A percentile compares a stretch with the other conserved stretches of the same genome.
Conservation (phyloP, 352 stramenopile genomes). For the Phytophthora nicotianae region DNA sequence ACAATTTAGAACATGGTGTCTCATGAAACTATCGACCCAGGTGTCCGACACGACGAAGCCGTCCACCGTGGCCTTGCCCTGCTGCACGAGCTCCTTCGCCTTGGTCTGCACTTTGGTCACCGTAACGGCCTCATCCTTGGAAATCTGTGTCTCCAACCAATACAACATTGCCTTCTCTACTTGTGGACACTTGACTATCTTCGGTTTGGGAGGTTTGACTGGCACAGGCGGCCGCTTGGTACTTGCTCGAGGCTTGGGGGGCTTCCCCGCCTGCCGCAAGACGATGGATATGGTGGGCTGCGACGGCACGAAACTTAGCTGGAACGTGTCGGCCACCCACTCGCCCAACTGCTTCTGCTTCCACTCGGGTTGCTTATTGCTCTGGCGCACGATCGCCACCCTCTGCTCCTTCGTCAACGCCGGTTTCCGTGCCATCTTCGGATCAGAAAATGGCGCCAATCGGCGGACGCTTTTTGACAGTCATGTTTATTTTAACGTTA, state of each 20-base stretch:
- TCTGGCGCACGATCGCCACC: slow-evolving; percentile 69
- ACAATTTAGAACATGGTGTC: slow-evolving; percentile 32
- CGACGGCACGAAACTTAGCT: slow-evolving; percentile 58
- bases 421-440: slow-evolving; percentile 33
- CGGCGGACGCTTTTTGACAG: background rate
- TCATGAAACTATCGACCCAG: slow-evolving; percentile 40
- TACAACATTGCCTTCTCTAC: slow-evolving; percentile 68
- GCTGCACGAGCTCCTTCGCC: slow-evolving; percentile 19
- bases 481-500: too few species aligned
- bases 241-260: slow-evolving; percentile 39
- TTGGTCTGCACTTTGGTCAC: slow-evolving; percentile 15
- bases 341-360: slow-evolving; percentile 70
- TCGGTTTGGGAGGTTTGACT: slow-evolving; percentile 50
- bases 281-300: slow-evolving; percentile 81
- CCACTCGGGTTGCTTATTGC: slow-evolving; percentile 59
- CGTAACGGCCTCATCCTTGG: slow-evolving; percentile 31
- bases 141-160: slow-evolving; percentile 50
- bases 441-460: slow-evolving; percentile 1
- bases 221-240: slow-evolving; percentile 40
- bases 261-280: slow-evolving; percentile 59
- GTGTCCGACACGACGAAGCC: slow-evolving; percentile 33
- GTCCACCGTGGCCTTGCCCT: slow-evolving; percentile 15
- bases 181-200: slow-evolving; percentile 64
- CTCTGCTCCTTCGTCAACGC: slow-evolving; percentile 69
- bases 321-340: slow-evolving; percentile 69